A percentile compares a stretch with the other conserved stretches of the same genome.
These are phyloP conservation scores for Aphanomyces stellatus DNA, from an alignment of 352 stramenopile species.

Conservation along the genomic window DNA sequence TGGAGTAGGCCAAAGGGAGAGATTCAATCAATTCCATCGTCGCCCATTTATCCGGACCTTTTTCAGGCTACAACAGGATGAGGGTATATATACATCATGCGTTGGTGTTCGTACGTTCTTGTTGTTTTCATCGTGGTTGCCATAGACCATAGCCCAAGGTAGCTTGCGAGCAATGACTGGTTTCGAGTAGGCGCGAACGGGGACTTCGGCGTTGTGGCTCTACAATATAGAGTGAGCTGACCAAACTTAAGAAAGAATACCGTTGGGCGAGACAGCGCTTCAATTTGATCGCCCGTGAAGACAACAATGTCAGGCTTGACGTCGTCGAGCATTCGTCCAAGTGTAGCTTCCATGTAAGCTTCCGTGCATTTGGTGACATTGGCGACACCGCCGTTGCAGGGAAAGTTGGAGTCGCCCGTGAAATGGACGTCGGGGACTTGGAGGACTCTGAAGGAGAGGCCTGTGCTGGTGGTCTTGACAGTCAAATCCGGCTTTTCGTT, in stretches of 20 bases:
- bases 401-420: neutral
- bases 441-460: neutral
- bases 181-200: constrained; percentile 28
- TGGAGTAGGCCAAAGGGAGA: constrained; percentile 31
- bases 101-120: neutral
- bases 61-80: too few relatives aligned
- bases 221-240: too few relatives aligned
- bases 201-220: constrained; percentile 20
- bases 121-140: constrained; percentile 41
- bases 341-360: neutral
- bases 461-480: too few relatives aligned
- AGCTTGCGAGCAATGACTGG: constrained; percentile 33
- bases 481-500: too few relatives aligned
- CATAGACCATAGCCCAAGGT: constrained; percentile 44
- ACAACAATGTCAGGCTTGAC: constrained; percentile 61
- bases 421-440: neutral
- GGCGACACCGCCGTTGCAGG: neutral
- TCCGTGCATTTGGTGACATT: neutral
- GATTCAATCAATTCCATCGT: constrained; percentile 6
- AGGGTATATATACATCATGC: neutral
- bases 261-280: too few relatives aligned
- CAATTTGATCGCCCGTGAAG: constrained; percentile 55
- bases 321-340: constrained; percentile 32
- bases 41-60: neutral
- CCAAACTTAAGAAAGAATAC: too few relatives aligned